Percentiles rank a stretch among this genome's conserved stretches.
phyloP scores from a whole-genome alignment of 148 eudicot genomes.

The Heliosperma pusillum region DNA sequence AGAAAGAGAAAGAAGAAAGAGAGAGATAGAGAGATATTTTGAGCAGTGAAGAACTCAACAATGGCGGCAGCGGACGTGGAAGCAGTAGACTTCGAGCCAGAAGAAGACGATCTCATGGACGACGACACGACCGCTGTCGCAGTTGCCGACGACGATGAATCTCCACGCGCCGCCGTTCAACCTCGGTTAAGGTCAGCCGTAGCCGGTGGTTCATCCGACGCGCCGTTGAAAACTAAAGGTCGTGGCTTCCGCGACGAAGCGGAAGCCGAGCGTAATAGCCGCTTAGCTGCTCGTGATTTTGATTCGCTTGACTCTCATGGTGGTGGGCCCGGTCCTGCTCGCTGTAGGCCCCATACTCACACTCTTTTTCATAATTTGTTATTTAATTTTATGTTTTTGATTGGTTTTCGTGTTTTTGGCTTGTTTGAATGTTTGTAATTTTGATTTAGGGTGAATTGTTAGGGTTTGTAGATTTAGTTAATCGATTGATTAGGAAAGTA shows the following conservation, averaged over 20 bases:
- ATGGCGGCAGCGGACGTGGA: conserved; percentile 73
- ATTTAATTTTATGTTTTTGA: too few relatives aligned
- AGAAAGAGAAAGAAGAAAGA: too few relatives aligned
- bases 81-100: conserved; percentile 84
- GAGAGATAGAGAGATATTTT: too few relatives aligned
- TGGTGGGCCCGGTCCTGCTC: conserved; percentile 77
- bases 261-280: conserved; percentile 48
- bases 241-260: conserved; percentile 69
- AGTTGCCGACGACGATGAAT: neutral
- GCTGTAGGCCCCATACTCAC: conserved; percentile 37
- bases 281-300: conserved; percentile 54
- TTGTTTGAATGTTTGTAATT: too few relatives aligned
- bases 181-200: conserved; percentile 80
- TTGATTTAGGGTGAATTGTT: too few relatives aligned
- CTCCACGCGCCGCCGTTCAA: conserved; percentile 29
- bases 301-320: conserved; percentile 61
- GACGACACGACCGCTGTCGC: conserved; percentile 47
- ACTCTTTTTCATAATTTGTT: too few relatives aligned
- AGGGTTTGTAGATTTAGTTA: too few relatives aligned
- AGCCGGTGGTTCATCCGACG: conserved; percentile 37
- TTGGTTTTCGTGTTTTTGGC: too few relatives aligned
- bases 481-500: too few relatives aligned
- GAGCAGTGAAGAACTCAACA: neutral
- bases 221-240: conserved; percentile 51
- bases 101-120: conserved; percentile 94